Percentiles rank a stretch among this genome's conserved stretches.
phyloP scores from a whole-genome alignment of 257 asterid species.

The Phtheirospermum japonicum region DNA sequence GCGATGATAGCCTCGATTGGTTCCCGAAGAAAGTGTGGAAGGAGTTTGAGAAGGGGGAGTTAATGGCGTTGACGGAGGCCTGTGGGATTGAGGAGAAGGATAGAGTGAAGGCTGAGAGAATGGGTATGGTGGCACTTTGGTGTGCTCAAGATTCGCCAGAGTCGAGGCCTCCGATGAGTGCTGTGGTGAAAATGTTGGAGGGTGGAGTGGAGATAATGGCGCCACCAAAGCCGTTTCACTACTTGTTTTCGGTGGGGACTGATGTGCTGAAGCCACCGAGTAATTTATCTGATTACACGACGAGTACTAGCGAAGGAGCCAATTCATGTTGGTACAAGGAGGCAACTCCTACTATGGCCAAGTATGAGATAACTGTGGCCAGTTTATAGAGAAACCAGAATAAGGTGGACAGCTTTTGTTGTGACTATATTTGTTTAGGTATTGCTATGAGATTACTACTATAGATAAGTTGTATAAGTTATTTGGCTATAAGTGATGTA shows the following conservation, averaged over 20 bases:
- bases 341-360: slow-evolving; percentile 33
- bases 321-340: slow-evolving; percentile 36
- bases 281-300: slow-evolving; percentile 13
- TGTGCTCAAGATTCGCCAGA: slow-evolving; percentile 39
- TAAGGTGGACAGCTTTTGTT: too few relatives aligned
- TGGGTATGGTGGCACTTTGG: slow-evolving; percentile 41
- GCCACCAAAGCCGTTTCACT: slow-evolving; percentile 40
- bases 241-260: slow-evolving; percentile 32
- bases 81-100: slow-evolving; percentile 31
- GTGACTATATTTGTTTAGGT: too few relatives aligned
- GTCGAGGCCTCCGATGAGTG: slow-evolving; percentile 36
- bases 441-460: too few relatives aligned
- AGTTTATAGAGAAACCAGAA: too few relatives aligned
- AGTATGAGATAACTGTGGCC: slow-evolving; percentile 33
- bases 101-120: slow-evolving; percentile 30
- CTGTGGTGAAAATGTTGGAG: slow-evolving; percentile 39
- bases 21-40: slow-evolving; percentile 39
- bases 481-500: too few relatives aligned
- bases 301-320: slow-evolving; percentile 8
- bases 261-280: slow-evolving; percentile 23
- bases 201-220: slow-evolving; percentile 38
- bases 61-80: slow-evolving; percentile 15
- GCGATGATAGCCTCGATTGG: slow-evolving; percentile 28
- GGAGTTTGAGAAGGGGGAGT: slow-evolving; percentile 35
- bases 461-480: too few relatives aligned